Percentiles rank a stretch among this genome's conserved stretches.
Conservation (phyloP, 768 basidiomycete genomes). For the Stropharia rugosoannulata region DNA sequence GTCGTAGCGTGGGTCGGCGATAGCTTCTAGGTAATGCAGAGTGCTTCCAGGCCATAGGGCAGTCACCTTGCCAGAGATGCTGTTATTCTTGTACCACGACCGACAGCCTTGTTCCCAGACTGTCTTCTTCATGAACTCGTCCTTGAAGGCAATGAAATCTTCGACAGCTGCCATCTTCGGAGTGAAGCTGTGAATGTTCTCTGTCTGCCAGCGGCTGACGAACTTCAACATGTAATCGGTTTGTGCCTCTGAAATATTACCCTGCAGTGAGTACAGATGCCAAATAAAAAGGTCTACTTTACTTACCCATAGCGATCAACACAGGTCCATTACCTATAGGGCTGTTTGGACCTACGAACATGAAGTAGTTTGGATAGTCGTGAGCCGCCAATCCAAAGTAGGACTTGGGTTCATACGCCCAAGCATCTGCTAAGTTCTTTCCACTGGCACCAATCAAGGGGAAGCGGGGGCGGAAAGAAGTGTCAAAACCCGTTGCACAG, state of each 20-base stretch:
- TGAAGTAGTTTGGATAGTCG: slow-evolving; percentile 30
- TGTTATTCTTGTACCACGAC: slow-evolving; percentile 29
- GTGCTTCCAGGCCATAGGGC: slow-evolving; percentile 32
- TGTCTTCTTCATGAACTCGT: slow-evolving; percentile 27
- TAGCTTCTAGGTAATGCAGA: slow-evolving; percentile 28
- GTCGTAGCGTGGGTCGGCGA: slow-evolving; percentile 27
- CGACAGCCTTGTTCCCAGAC: slow-evolving; percentile 27
- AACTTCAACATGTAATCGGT: slow-evolving; percentile 29
- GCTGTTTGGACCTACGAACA: slow-evolving; percentile 27
- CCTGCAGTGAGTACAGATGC: neutral
- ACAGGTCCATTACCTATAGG: slow-evolving; percentile 28
- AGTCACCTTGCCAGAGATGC: slow-evolving; percentile 22
- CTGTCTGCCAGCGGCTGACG: slow-evolving; percentile 28
- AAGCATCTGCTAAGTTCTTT: slow-evolving; percentile 24
- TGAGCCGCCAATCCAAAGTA: slow-evolving; percentile 26
- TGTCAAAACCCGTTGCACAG: slow-evolving; percentile 34
- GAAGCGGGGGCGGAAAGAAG: slow-evolving; percentile 28
- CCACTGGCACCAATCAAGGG: slow-evolving; percentile 24
- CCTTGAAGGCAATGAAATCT: slow-evolving; percentile 28
- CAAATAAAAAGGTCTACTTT: neutral
- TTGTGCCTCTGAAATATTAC: slow-evolving; percentile 21
- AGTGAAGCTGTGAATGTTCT: slow-evolving; percentile 30
- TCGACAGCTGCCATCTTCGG: slow-evolving; percentile 29
- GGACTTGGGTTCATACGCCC: slow-evolving; percentile 24
- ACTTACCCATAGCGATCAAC: slow-evolving; percentile 22